Percentiles rank a stretch among this genome's conserved stretches.
Conservation (phyloP, 768 basidiomycete species). For the Vararia minispora region DNA sequence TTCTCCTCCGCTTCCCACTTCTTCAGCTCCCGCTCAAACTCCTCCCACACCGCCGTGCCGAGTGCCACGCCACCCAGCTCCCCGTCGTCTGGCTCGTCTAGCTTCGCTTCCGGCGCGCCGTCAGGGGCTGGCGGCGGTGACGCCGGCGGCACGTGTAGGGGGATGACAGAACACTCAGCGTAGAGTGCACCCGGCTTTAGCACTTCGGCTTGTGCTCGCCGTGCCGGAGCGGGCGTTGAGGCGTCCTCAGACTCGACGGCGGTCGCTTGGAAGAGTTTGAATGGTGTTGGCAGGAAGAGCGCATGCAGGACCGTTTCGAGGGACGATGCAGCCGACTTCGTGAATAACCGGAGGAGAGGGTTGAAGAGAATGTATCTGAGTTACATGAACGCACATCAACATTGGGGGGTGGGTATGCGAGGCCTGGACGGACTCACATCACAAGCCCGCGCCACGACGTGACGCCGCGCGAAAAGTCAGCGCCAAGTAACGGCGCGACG, state of each 20-base stretch:
- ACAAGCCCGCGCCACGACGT: constrained; percentile 34
- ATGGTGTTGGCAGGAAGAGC: constrained; percentile 72
- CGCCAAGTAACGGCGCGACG: constrained; percentile 42
- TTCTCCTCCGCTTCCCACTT: constrained; percentile 37
- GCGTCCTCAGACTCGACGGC: constrained; percentile 9
- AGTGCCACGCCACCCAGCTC: constrained; percentile 62
- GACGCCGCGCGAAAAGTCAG: constrained; percentile 25
- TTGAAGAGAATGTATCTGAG: constrained; percentile 55
- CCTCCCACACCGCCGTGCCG: constrained; percentile 69
- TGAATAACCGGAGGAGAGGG: constrained; percentile 55
- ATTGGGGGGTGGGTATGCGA: background rate
- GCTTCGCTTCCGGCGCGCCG: constrained; percentile 15
- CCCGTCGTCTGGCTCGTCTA: constrained; percentile 38
- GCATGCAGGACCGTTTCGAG: constrained; percentile 76
- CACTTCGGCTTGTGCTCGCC: constrained; percentile 36
- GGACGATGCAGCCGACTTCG: constrained; percentile 52
- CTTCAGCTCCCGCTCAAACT: constrained; percentile 55
- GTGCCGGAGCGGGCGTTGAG: constrained; percentile 11
- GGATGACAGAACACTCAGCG: constrained; percentile 60
- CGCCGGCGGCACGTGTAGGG: constrained; percentile 13
- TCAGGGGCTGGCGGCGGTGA: constrained; percentile 10
- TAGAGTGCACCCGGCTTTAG: constrained; percentile 73
- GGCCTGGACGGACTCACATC: constrained; percentile 30
- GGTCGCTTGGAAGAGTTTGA: constrained; percentile 38
- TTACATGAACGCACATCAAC: background rate